A percentile compares a stretch with the other conserved stretches of the same genome.
phyloP scores from a whole-genome alignment of 139 green algal genomes.

The Volvox africanus region DNA sequence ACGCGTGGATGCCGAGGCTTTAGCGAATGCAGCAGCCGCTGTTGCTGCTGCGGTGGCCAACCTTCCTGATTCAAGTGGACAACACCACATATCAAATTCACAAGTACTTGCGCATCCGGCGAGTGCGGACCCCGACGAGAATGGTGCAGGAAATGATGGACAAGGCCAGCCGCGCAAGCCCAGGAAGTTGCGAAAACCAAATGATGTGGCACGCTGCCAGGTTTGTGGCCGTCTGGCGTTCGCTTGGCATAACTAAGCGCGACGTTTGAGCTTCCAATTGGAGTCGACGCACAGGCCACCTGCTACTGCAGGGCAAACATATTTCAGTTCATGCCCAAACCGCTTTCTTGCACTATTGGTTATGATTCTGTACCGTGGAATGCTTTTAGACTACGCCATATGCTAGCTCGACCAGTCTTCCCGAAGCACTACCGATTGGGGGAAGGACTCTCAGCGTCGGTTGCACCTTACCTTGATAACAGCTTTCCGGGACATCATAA shows the following conservation, averaged over 20 bases:
- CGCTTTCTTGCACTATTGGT: no score
- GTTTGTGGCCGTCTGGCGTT: neutral
- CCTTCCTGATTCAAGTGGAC: neutral
- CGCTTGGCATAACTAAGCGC: neutral
- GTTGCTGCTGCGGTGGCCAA: conserved; percentile 11
- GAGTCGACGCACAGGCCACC: no score
- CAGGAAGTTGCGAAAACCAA: conserved; percentile 37
- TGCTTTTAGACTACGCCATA: no score
- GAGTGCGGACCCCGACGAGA: neutral
- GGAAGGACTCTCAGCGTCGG: no score
- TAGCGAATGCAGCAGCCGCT: conserved; percentile 12
- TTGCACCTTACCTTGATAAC: no score
- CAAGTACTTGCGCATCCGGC: neutral
- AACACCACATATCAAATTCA: neutral
- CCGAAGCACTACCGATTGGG: no score
- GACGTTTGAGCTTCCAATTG: neutral
- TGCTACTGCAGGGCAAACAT: no score
- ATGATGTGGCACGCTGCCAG: conserved; percentile 36
- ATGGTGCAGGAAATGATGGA: neutral
- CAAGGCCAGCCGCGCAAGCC: neutral
- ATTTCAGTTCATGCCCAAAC: no score
- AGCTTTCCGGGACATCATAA: no score
- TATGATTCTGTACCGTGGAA: no score
- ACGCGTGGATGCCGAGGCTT: neutral
- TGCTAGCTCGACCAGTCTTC: no score